Percentiles rank a stretch among this genome's conserved stretches.
Evolutionary conservation across 345 rosid genomes (phyloP).

Genomic region (Salix viminalis): DNA sequence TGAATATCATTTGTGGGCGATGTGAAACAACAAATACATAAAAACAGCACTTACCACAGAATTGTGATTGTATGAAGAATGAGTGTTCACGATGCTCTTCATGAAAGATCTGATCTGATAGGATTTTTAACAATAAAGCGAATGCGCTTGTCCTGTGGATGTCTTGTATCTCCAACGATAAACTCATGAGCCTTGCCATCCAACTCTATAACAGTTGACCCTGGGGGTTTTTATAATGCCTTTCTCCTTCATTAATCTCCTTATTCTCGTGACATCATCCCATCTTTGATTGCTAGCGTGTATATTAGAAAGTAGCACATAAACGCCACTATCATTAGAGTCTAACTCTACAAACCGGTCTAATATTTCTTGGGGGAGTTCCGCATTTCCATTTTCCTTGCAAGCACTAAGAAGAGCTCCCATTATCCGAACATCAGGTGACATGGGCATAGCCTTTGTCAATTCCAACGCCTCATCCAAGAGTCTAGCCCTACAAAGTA

Average conservation of each 20-base stretch:
- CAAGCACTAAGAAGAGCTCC: conserved; percentile 50
- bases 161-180: conserved; percentile 14
- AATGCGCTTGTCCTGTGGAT: conserved; percentile 10
- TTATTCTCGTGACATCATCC: conserved; percentile 38
- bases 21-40: not conserved
- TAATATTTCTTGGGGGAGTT: conserved; percentile 27
- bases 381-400: conserved; percentile 27
- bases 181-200: conserved; percentile 19
- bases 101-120: conserved; percentile 11
- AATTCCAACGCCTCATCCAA: conserved; percentile 38
- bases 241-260: conserved; percentile 38
- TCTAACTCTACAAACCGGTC: conserved; percentile 31
- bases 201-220: conserved; percentile 28
- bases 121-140: conserved; percentile 1
- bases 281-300: conserved; percentile 39
- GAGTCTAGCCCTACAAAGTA: conserved; percentile 42
- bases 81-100: not conserved
- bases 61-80: not conserved
- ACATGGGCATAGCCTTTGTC: conserved; percentile 33
- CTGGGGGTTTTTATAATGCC: conserved; percentile 36
- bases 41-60: not conserved
- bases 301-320: conserved; percentile 41
- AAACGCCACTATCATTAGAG: conserved; percentile 28
- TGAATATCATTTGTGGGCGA: not conserved
- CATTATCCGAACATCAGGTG: conserved; percentile 41